Evolutionary conservation across 176 grass and related monocot genomes (phyloP), one percentile per base, ranked within the genome.

Genomic region (Eleusine indica): DNA sequence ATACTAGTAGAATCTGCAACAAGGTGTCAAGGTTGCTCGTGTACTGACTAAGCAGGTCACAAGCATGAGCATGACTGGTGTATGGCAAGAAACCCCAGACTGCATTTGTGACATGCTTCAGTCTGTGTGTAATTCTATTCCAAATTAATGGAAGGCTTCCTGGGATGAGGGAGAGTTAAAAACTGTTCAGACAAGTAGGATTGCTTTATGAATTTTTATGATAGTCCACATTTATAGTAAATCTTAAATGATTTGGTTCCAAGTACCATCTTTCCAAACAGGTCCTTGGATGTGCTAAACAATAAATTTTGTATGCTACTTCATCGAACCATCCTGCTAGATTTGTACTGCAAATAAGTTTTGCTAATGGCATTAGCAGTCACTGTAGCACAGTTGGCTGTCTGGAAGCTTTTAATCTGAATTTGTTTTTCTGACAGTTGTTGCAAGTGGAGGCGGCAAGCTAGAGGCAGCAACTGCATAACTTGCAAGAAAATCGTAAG

Each of bases 401-500:
- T 15, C 47, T 80, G 41, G 12, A 56, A 71, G 7, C 39, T 70
- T 80, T 53, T 84, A 15, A 73, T 61, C 57, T 77, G 32, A 84
- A 19, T 63, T 67, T 60, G 11, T 14, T 81, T 91, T 60, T 68
- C 9, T 85, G 11, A 81, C 76, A 91, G 92, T 87, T 94, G 66
- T 82, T 85, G 92, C 84, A 94, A 90, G 87, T 80, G 90, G 90
- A 74, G 94, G 76, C 81, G 28, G 86, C 88, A 83, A 88, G 88
- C 90, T 92, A 70, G 90, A 84, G 91, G 70, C 74, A 92, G 29
- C 88, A 94, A 91, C 90, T 92, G 90, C 90, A 91, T 87, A 85
- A 51, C 90, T 97, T 92, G 88, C 89, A 94, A 97, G 94, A 92
- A 88, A 82, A 84, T 90, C 61, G 85, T 92, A 92, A 83, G 88